phyloP scores from a whole-genome alignment of 208 protist genomes.

The Trypanosoma theileri region DNA sequence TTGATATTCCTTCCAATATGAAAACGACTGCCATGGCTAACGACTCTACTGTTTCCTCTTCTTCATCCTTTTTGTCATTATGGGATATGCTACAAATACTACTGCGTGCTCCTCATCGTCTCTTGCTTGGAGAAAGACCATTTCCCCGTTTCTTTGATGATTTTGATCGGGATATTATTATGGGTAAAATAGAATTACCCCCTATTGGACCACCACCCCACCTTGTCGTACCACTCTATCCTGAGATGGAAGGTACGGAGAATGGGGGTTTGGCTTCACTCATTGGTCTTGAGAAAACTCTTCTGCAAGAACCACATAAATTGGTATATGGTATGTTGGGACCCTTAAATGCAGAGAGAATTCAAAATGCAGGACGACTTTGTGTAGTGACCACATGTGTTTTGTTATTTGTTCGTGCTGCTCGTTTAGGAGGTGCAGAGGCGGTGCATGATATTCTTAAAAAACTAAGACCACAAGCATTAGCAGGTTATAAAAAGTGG shows the following conservation, averaged over 20 bases:
- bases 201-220: slow-evolving; percentile 40
- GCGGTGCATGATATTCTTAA: slow-evolving; percentile 28
- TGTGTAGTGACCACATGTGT: slow-evolving; percentile 75
- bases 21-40: too few species aligned
- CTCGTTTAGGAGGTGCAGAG: slow-evolving; percentile 28
- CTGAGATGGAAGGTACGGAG: slow-evolving; percentile 7
- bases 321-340: slow-evolving; percentile 68
- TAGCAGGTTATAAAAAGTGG: slow-evolving; percentile 41
- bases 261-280: slow-evolving; percentile 34
- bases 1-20: too few species aligned
- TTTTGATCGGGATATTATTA: slow-evolving; percentile 39
- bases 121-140: slow-evolving; percentile 47
- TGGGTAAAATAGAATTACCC: slow-evolving; percentile 36
- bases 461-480: slow-evolving; percentile 39
- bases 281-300: slow-evolving; percentile 30
- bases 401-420: slow-evolving; percentile 66
- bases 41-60: neutral
- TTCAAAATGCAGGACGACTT: slow-evolving; percentile 60
- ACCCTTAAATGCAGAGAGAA: slow-evolving; percentile 59
- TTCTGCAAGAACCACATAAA: slow-evolving; percentile 68
- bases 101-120: slow-evolving; percentile 40
- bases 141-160: slow-evolving; percentile 49
- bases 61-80: slow-evolving; percentile 16
- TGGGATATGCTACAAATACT: slow-evolving; percentile 51
- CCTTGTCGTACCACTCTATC: slow-evolving; percentile 38